Percentiles rank a stretch among this genome's conserved stretches.
These are phyloP conservation scores for Xylaria digitata DNA, from an alignment of 2,329 filamentous ascomycete species.

Conservation along the genomic window DNA sequence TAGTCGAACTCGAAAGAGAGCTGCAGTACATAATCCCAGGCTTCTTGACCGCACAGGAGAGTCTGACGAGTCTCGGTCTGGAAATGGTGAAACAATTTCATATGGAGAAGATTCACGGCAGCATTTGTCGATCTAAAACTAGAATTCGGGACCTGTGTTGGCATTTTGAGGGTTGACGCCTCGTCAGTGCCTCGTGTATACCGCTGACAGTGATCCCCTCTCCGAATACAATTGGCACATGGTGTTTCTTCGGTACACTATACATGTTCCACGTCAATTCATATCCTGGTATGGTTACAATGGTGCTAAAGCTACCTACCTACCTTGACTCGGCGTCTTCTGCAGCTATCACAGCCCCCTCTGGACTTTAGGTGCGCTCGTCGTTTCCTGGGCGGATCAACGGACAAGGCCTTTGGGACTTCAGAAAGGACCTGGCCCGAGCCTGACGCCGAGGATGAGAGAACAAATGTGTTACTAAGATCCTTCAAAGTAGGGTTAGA, in stretches of 20 bases:
- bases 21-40: constrained; percentile 38
- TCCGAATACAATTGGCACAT: constrained; percentile 39
- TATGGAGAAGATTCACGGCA: constrained; percentile 35
- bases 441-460: constrained; percentile 31
- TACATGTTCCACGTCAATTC: constrained; percentile 5
- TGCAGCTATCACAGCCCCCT: constrained; percentile 42
- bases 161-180: constrained; percentile 2
- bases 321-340: constrained; percentile 44
- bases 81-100: constrained; percentile 45
- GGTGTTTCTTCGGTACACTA: constrained; percentile 42
- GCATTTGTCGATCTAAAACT: constrained; percentile 14
- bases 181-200: background rate
- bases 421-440: constrained; percentile 31
- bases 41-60: constrained; percentile 34
- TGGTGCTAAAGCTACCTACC: constrained; percentile 6
- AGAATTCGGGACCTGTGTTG: background rate
- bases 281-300: background rate
- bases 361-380: constrained; percentile 42
- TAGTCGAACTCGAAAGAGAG: constrained; percentile 43
- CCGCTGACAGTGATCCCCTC: constrained; percentile 40
- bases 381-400: constrained; percentile 35
- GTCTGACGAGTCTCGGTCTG: constrained; percentile 39
- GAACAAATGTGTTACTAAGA: constrained; percentile 39
- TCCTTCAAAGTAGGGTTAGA: constrained; percentile 28
- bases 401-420: constrained; percentile 38